Conservation (phyloP, 129 eudicot species). For the Flaveria trinervia region DNA sequence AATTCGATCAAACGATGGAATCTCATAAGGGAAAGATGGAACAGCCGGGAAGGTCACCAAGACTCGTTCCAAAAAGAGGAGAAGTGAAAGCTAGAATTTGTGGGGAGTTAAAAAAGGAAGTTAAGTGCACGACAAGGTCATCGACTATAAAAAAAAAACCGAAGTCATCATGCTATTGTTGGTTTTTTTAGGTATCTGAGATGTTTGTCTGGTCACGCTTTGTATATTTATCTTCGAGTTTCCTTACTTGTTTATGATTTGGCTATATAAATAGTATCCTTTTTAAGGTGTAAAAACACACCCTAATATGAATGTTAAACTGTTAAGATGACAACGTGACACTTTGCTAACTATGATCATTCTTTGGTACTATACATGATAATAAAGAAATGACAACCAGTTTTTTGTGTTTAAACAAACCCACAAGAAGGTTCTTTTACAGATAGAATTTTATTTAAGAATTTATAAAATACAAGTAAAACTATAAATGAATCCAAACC, state of each 20-base stretch:
- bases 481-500: no score
- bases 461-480: no score
- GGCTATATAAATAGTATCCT: no score
- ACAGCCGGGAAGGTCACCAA: background rate
- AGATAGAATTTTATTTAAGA: no score
- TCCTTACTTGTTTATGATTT: background rate
- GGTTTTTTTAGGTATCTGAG: slow-evolving; percentile 9
- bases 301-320: background rate
- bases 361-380: background rate
- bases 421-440: no score
- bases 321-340: no score
- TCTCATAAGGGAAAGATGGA: background rate
- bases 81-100: slow-evolving; percentile 33
- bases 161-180: slow-evolving; percentile 27
- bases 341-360: background rate
- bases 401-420: background rate
- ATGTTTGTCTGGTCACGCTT: background rate
- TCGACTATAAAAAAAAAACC: slow-evolving; percentile 15
- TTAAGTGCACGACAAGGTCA: background rate
- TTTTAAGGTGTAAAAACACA: background rate
- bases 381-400: background rate
- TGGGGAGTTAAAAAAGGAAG: slow-evolving; percentile 23
- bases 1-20: slow-evolving; percentile 14
- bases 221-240: background rate
- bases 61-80: slow-evolving; percentile 28